These are phyloP conservation scores for Platanus orientalis DNA, from an alignment of 164 flowering plant species.

Conservation along the genomic window DNA sequence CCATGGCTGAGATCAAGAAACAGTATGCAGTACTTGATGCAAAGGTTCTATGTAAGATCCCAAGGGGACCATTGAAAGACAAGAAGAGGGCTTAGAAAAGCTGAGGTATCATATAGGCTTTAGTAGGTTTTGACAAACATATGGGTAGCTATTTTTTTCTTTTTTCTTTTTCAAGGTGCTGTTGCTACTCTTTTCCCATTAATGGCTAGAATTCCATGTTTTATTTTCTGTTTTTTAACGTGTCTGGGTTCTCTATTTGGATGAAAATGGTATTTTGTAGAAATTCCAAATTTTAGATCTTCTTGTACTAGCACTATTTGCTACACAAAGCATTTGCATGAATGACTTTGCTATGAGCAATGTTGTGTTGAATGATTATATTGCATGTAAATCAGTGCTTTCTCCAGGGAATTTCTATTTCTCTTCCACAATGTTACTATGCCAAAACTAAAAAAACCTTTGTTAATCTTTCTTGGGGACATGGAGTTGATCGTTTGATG, in stretches of 20 bases:
- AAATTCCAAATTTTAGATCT: not conserved
- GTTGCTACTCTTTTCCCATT: conserved; percentile 9
- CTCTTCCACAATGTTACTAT: no score
- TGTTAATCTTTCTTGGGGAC: no score
- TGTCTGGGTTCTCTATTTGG: conserved; percentile 17
- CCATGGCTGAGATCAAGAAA: conserved; percentile 49
- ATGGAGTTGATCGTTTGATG: no score
- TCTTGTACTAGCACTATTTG: not conserved
- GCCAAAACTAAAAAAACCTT: no score
- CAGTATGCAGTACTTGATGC: conserved; percentile 70
- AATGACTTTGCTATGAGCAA: not conserved
- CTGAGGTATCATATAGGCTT: conserved; percentile 2
- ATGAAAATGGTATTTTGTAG: conserved; percentile 10
- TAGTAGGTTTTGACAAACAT: conserved; percentile 22
- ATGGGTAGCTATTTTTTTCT: conserved; percentile 22
- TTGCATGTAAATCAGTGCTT: no score
- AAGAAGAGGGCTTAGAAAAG: conserved; percentile 27
- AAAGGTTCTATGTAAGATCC: conserved; percentile 36
- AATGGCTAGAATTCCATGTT: conserved; percentile 9
- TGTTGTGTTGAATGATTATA: not conserved
- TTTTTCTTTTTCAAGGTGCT: not conserved
- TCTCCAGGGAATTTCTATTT: no score
- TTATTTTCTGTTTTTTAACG: not conserved
- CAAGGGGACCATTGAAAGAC: conserved; percentile 15
- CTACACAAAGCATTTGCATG: conserved; percentile 2